phyloP scores from a whole-genome alignment of 2,329 filamentous ascomycete genomes.

The Penicillium concentricum region DNA sequence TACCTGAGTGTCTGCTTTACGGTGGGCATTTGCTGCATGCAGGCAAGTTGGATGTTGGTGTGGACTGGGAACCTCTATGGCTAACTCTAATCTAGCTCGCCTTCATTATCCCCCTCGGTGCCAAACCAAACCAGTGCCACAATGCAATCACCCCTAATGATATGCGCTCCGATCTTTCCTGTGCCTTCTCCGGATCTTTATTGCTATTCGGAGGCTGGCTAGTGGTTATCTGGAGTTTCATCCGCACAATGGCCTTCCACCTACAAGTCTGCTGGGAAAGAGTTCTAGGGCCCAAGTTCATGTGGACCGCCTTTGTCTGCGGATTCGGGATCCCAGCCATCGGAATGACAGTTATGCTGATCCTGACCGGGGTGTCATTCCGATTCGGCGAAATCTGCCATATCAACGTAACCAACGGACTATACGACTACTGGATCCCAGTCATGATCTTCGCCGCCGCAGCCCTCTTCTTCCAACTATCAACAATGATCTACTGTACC shows the following conservation, averaged over 20 bases:
- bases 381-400: constrained; percentile 90
- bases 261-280: constrained; percentile 98
- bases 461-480: constrained; percentile 76
- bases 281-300: constrained; percentile 82
- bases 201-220: constrained; percentile 82
- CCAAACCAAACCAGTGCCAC: constrained; percentile 76
- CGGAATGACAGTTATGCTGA: constrained; percentile 72
- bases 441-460: constrained; percentile 73
- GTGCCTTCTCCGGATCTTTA: constrained; percentile 84
- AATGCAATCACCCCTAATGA: constrained; percentile 90
- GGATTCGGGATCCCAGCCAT: constrained; percentile 83
- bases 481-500: constrained; percentile 87
- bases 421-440: constrained; percentile 88
- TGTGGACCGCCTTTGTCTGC: constrained; percentile 74
- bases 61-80: neutral
- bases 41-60: constrained; percentile 55
- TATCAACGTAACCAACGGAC: constrained; percentile 83
- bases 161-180: constrained; percentile 78
- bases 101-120: constrained; percentile 83
- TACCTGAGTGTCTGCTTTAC: constrained; percentile 89
- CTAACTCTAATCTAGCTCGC: constrained; percentile 60
- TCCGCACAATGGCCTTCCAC: constrained; percentile 86
- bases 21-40: constrained; percentile 72
- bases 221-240: constrained; percentile 82
- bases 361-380: constrained; percentile 89